Evolutionary conservation across 139 green algal genomes (phyloP), one percentile per base, ranked within the genome.

Genomic region (Yamagishiella unicocca): DNA sequence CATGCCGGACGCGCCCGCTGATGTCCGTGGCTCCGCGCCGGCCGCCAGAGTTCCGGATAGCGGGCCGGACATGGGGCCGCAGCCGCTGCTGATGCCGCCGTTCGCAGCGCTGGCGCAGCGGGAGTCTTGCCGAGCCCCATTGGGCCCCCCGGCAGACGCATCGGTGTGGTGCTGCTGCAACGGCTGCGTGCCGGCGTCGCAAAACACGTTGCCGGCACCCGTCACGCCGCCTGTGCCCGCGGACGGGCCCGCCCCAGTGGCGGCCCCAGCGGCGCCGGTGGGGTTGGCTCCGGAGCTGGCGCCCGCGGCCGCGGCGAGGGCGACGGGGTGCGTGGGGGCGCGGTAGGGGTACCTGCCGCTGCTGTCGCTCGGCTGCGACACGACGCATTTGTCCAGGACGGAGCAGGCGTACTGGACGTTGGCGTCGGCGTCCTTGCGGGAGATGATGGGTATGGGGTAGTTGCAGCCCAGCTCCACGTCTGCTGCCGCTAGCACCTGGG

Each of bases 371-470:
- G 38, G 19, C 24, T 53, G 24, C n/a, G 45, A 4, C 31, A 54
- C 81, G 9, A 19, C 70, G 45, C 71, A 82, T 76, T 91, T 68
- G 21, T 90, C 78, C 40, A 93, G 66, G 0, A 89, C 84, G 4
- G 74, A 40, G n/a, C 80, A 83, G 29, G 90, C 90, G 37, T 85
- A 79, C 50, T 40, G 40, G 33, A 95, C 84, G 17, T 83, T 88
- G 8, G 54, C 83, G 17, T 53, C 5, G 55, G 73, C 81, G 46
- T 94, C 88, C n/a, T 92, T 76, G 2, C 67, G 33, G 14, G 33
- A 84, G 38, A 97, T 91, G 54, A 97, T 90, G 25, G 92, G 95
- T 33, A 75, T 67, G 27, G 95, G 95, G 93, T 97, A 97, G 89
- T 95, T 95, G 37, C 89, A 81, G 37, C 94, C 94, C 50, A 96